Evolutionary conservation across 139 green algal genomes (phyloP), one percentile per base, ranked within the genome.

Genomic region (Micromonas commoda): DNA sequence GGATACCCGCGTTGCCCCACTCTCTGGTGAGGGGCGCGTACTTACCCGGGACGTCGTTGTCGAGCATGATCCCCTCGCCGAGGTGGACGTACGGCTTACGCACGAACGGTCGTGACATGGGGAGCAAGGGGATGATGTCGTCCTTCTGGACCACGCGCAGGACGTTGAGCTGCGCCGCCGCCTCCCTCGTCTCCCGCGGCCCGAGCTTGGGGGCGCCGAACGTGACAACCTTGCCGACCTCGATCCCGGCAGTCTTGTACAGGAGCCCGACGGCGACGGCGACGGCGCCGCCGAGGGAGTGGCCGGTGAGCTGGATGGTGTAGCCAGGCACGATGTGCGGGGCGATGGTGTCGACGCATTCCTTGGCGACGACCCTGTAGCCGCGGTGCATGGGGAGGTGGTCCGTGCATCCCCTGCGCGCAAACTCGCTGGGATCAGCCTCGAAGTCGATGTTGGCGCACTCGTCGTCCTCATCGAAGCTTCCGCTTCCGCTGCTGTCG

Each of bases 161-260:
- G 53, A 78, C 69, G 29, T 68, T 35, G 9, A 78, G 61, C 2
- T 34, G 26, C n/a, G 23, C 68, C 21, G 53, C 38, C 20, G 57
- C 72, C 3, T 69, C 72, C 23, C n/a, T 9, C 51, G 54, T 78
- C 34, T 69, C 72, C 51, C 61, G 53, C 26, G 53, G 72, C 2
- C 72, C 72, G 31, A 78, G 54, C 53, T 78, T 78, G 1, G 72
- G 72, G 9, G 52, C 26, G 13, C 72, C 72, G 34, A 78, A 78
- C 57, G 72, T 78, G 3, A 78, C 72, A 0, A 78, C 72, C 33
- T 63, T 61, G 24, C 19, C 29, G 45, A 78, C 72, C 20, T 54
- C 45, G 5, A 28, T n/a, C 16, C 72, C 72, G 24, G 24, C 23
- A 23, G 60, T 32, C 23, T 68, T 31, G 3, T 70, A 70, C 24